Conservation (phyloP, 441 rosid genomes). For the Francoa sonchifolia region DNA sequence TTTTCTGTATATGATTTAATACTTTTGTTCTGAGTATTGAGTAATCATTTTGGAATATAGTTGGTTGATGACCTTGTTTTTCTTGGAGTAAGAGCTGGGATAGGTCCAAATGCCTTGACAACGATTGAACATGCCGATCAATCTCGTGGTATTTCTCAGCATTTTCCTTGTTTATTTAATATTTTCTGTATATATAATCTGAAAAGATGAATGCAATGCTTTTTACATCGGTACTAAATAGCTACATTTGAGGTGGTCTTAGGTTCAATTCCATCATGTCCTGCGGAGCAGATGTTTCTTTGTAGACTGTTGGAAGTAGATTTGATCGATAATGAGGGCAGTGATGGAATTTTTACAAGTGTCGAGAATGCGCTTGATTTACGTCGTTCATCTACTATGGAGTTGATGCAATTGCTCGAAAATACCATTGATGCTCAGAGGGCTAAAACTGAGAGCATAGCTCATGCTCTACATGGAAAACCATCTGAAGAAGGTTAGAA, state of each 20-base stretch:
- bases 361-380: slow-evolving; percentile 54
- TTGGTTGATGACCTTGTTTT: slow-evolving; percentile 79
- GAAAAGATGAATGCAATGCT: neutral
- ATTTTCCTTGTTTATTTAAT: slow-evolving; percentile 7
- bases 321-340: slow-evolving; percentile 29
- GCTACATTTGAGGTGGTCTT: slow-evolving; percentile 15
- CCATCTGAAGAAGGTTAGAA: slow-evolving; percentile 60
- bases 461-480: slow-evolving; percentile 30
- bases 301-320: slow-evolving; percentile 65
- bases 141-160: slow-evolving; percentile 34
- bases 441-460: slow-evolving; percentile 40
- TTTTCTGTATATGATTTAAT: no score
- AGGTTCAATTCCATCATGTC: slow-evolving; percentile 68
- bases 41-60: slow-evolving; percentile 22
- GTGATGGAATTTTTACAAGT: slow-evolving; percentile 31
- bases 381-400: slow-evolving; percentile 49
- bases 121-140: slow-evolving; percentile 32
- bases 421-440: slow-evolving; percentile 56
- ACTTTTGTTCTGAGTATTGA: no score
- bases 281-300: slow-evolving; percentile 70
- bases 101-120: slow-evolving; percentile 27
- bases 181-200: neutral
- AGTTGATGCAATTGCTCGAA: slow-evolving; percentile 62
- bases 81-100: slow-evolving; percentile 68
- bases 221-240: neutral